Evolutionary conservation across 2,329 filamentous ascomycete genomes (phyloP), one percentile per base, ranked within the genome.

Genomic region (Phoma sp.): DNA sequence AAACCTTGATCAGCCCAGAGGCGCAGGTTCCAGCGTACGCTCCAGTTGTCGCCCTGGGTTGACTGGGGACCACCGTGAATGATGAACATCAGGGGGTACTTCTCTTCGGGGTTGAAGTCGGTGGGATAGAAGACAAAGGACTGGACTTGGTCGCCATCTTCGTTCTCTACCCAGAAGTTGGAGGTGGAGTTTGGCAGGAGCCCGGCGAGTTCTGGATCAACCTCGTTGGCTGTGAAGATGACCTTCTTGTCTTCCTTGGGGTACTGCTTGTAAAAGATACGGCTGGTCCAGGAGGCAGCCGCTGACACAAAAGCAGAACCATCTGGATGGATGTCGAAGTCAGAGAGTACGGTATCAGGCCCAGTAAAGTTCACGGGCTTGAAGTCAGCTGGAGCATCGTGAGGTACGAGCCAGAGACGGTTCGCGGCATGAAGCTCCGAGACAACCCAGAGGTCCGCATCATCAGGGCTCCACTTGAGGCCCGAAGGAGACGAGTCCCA

Each of bases 1-100:
- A 95, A 96, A 27, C 92, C 92, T 75, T 94, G 90, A 70, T 96
- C 91, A 1, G 92, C 91, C 73, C 91, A 96, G 3, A 93, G 82
- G 52, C 90, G 88, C 6, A 90, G 85, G 71, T 96, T 96, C 92
- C 92, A 96, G 17, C 92, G 81, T 1, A 86, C 90, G 71, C 85
- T 89, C 90, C 91, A 96, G 38, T 82, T 81, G 65, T 95, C 88
- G 19, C 76, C 79, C 85, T 89, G 92, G 0, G 89, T 84, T 19
- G 85, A 84, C 70, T 95, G 90, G 0, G 91, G 91, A 0, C 92
- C 92, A 51, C 92, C 92, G 70, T 96, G 92, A 57, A 96, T 89
- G 46, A 92, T 79, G 70, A 92, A 88, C 2, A 88, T 85, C 3
- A 96, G 78, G 0, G 91, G 92, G 68, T 94, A 96, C 63, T 86